Conservation (phyloP, 805 yeast species). For the Maudiozyma serrabonitensis region DNA sequence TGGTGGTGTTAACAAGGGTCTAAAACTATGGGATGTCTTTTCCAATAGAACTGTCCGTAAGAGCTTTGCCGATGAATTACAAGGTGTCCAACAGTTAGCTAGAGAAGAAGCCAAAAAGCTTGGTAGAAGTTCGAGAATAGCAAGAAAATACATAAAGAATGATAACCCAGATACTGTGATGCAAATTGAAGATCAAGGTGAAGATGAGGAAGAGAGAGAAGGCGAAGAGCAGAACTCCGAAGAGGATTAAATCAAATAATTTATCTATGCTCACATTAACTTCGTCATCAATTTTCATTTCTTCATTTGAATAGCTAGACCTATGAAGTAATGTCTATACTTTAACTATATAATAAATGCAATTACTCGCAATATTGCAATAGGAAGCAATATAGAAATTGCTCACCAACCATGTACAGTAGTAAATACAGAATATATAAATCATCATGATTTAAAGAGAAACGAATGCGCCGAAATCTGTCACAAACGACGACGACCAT, state of each 20-base stretch:
- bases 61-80: slow-evolving; percentile 52
- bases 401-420: not conserved
- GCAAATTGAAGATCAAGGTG: slow-evolving; percentile 55
- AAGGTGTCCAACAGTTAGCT: slow-evolving; percentile 44
- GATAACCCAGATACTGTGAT: slow-evolving; percentile 45
- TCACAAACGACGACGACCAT: not conserved
- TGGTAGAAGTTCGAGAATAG: slow-evolving; percentile 63
- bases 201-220: slow-evolving; percentile 42
- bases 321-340: too few species aligned
- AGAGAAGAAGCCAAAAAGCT: slow-evolving; percentile 42
- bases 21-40: slow-evolving; percentile 90
- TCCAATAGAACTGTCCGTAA: slow-evolving; percentile 70
- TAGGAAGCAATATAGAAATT: not conserved
- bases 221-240: slow-evolving; percentile 4
- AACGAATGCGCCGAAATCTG: not conserved
- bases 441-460: too few species aligned
- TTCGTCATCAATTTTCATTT: too few species aligned
- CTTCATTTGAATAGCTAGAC: too few species aligned
- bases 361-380: too few species aligned
- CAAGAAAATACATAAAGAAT: slow-evolving; percentile 54
- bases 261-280: too few species aligned
- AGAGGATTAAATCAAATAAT: not conserved
- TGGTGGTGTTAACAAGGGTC: slow-evolving; percentile 78
- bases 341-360: too few species aligned
- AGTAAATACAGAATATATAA: too few species aligned